Conservation (phyloP, 2,329 filamentous ascomycete genomes). For the Cryphonectria radicalis region DNA sequence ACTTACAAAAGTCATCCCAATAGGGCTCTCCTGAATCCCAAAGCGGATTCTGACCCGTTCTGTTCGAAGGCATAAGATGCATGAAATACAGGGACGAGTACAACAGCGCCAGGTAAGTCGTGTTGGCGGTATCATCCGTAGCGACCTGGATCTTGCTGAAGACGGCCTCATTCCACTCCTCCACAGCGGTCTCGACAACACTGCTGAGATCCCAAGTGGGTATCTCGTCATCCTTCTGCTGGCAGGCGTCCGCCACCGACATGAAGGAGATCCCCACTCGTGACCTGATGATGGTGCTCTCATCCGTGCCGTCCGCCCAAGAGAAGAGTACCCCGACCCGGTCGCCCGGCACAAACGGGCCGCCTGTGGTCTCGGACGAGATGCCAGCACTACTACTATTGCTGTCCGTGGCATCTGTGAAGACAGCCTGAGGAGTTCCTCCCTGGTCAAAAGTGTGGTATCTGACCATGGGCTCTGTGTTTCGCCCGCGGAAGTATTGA, state of each 20-base stretch:
- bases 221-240: constrained; percentile 51
- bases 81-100: constrained; percentile 65
- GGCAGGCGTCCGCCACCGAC: constrained; percentile 51
- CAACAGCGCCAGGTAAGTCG: constrained; percentile 54
- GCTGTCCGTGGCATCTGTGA: constrained; percentile 11
- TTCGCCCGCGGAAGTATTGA: constrained; percentile 47
- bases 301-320: constrained; percentile 43
- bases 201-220: constrained; percentile 46
- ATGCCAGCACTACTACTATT: not conserved
- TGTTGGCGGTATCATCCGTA: constrained; percentile 43
- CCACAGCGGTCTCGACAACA: constrained; percentile 44
- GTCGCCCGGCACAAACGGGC: constrained; percentile 38
- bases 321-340: constrained; percentile 57
- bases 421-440: constrained; percentile 18
- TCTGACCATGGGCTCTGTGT: constrained; percentile 48
- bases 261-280: constrained; percentile 56
- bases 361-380: constrained; percentile 52
- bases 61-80: constrained; percentile 64
- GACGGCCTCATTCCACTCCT: constrained; percentile 51
- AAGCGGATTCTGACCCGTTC: constrained; percentile 69
- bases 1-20: constrained; percentile 68
- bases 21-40: constrained; percentile 71
- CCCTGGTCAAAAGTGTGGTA: constrained; percentile 25
- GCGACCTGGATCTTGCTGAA: constrained; percentile 48
- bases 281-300: constrained; percentile 51